Base-by-base conservation (phyloP, 495 filamentous ascomycete genomes). In the Xylaria nigripes region DNA sequence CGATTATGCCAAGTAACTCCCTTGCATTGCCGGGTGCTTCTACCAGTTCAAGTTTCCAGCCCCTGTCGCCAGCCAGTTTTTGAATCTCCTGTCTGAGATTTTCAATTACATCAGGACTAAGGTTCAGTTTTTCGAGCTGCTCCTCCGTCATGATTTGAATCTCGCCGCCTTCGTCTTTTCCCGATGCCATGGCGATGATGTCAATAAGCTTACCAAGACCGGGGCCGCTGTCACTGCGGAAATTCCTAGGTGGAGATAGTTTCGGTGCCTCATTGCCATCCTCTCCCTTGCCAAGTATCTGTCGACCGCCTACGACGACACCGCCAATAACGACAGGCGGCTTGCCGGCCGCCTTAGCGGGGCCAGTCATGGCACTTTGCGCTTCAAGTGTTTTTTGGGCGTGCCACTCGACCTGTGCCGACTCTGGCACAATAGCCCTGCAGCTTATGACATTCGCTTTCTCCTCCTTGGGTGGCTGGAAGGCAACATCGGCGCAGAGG, bases 401-500 rank as follows among this genome's bases (percentile, higher is more conserved):
- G 25, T 80, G 77, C 82, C 85, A 87, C 0, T 53, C 56, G 4
- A 71, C 65, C 34, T 82, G 70, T 29, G 86, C 78, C 9, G 74
- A 70, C 1, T 85, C 77, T 4, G 71, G 68, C 18, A 94, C 69
- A 44, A 96, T 82, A 49, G 84, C 80, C 7, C 80, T 78, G 62
- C 93, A 98, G 53, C 81, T 80, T 30, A 98, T 89, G 2, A 79
- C 64, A 63, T 95, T 82, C 6, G 89, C 83, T 49, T 83, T 82
- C 54, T 85, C 86, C 48, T 88, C 82, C 53, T 90, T 85, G 1
- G 90, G 89, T 8, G 92, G 90, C 36, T 88, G 75, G 69, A 98
- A 98, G 6, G 92, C 91, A 21, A 90, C 83, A 58, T 98, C 93
- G 64, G 87, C 85, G 69, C 93, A 98, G 42, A 98, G 81, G 1